Evolutionary conservation across 108 stramenopile genomes (phyloP), one percentile per base, ranked within the genome.

Genomic region (Epithemia pelagica): DNA sequence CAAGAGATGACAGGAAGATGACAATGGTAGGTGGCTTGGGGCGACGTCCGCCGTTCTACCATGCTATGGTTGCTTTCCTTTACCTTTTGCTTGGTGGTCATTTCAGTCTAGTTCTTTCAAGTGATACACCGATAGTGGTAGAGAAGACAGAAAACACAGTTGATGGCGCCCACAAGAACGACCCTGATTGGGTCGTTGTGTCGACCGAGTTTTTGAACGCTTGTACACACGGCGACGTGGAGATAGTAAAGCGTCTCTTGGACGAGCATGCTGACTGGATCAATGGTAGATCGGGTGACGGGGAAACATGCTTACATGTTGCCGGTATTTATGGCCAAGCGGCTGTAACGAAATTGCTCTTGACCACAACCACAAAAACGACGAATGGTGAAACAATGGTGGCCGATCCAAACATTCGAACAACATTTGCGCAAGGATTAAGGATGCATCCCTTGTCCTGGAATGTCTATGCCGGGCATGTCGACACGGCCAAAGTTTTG

Each of bases 381-480:
- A 10, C 37, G 5, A 10, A 5, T 46, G 5, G 10, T 46, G 5
- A 10, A 10, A 5, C 37, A 3, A 33, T 62, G 10, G 91, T 85
- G 0, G 91, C 84, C 58, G 78, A 92, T 81, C 88, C 88, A 20
- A 82, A 92, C 65, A 67, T 85, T 60, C 82, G 91, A 46, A 78
- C 91, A 1, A 85, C 81, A 15, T 86, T 57, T 52, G 74, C 70
- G n/a, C 32, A 85, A 20, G 91, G 88, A 51, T 66, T 89, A 22
- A 74, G 91, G 30, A 92, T 92, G 91, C 87, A 89, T 70, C 91
- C 91, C 0, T 59, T 92, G 10, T 82, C 80, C 64, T 92, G 91
- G 91, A 83, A 81, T 63, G 74, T 84, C 1, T 92, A 84, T 61
- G 89, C 82, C 32, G 88, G 88, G 2, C 79, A 89, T 66, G 65